phyloP scores from a whole-genome alignment of 805 yeast genomes.

The Torulaspora gathmanii region DNA sequence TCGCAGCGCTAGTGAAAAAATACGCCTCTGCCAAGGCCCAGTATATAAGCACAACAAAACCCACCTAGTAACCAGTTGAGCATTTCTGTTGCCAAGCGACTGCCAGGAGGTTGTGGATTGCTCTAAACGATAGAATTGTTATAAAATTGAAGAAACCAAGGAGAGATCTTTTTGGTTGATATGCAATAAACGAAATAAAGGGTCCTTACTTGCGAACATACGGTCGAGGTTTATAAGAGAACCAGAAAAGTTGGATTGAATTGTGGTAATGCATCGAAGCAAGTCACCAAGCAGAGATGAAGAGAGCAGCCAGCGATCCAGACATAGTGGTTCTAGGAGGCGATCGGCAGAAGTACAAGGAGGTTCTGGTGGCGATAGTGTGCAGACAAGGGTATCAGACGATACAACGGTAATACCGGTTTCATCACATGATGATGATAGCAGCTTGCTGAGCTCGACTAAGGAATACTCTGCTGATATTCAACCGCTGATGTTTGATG shows the following conservation, averaged over 20 bases:
- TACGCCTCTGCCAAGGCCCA: neutral
- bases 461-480: slow-evolving; percentile 25
- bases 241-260: neutral
- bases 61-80: neutral
- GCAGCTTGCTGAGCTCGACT: neutral
- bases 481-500: slow-evolving; percentile 25
- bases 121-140: neutral
- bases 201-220: neutral
- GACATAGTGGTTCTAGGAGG: neutral
- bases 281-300: slow-evolving; percentile 1
- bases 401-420: slow-evolving; percentile 1
- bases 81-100: too few species aligned
- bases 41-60: neutral
- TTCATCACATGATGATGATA: neutral
- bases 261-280: slow-evolving; percentile 1
- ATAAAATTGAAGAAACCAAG: neutral
- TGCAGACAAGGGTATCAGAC: neutral
- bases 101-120: neutral
- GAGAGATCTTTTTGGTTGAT: neutral
- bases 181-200: neutral
- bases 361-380: neutral
- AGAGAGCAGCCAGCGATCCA: neutral
- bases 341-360: neutral
- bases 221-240: neutral
- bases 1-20: neutral